Evolutionary conservation across 1,284 basidiomycete genomes (phyloP).

Genomic region (Fomitopsis palustris): DNA sequence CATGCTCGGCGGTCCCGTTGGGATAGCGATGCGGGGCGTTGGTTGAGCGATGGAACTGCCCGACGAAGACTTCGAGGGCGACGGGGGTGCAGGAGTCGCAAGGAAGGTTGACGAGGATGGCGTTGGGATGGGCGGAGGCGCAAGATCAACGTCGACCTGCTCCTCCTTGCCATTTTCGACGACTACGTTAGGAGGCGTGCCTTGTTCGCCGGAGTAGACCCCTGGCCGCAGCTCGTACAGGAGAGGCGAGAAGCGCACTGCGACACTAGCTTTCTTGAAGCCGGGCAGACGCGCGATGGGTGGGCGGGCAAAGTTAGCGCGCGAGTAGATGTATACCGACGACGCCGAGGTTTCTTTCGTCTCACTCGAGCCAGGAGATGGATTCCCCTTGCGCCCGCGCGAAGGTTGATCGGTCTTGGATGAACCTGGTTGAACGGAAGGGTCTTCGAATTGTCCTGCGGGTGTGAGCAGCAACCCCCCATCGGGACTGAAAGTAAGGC

Average conservation of each 20-base stretch:
- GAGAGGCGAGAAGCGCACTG: constrained; percentile 91
- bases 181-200: constrained; percentile 48
- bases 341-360: constrained; percentile 25
- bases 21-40: constrained; percentile 29
- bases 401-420: constrained; percentile 40
- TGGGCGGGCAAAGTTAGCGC: constrained; percentile 87
- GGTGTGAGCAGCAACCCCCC: constrained; percentile 92
- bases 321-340: constrained; percentile 94
- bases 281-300: constrained; percentile 95
- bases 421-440: constrained; percentile 51
- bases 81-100: constrained; percentile 5
- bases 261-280: constrained; percentile 93
- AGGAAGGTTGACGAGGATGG: background rate
- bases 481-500: constrained; percentile 93
- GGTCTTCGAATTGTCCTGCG: constrained; percentile 94
- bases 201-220: constrained; percentile 37
- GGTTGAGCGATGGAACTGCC: constrained; percentile 30
- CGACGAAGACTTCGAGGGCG: constrained; percentile 17
- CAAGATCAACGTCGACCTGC: constrained; percentile 52
- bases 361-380: constrained; percentile 35
- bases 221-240: constrained; percentile 81
- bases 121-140: constrained; percentile 10
- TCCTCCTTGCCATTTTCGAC: constrained; percentile 74
- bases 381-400: constrained; percentile 53
- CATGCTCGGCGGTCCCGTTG: constrained; percentile 34